phyloP scores from a whole-genome alignment of 495 filamentous ascomycete species.

The Hyaloscypha variabilis region DNA sequence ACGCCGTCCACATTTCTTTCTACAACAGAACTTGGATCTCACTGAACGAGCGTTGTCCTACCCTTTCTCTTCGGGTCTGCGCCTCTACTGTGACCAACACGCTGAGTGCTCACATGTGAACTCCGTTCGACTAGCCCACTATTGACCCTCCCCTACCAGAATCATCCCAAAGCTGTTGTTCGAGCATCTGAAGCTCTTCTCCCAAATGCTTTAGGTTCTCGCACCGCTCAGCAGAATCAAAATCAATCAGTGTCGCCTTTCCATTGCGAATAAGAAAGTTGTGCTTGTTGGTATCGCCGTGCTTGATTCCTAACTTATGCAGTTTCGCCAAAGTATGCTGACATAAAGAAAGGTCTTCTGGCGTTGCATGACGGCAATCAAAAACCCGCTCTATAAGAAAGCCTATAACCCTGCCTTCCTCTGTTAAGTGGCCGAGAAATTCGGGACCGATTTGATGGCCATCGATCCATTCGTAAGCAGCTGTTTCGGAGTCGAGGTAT shows the following conservation, averaged over 20 bases:
- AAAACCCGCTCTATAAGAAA: not conserved
- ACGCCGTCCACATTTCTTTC: too few species aligned
- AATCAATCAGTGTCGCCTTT: slow-evolving; percentile 7
- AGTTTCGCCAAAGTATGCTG: slow-evolving; percentile 2
- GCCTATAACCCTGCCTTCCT: slow-evolving; percentile 9
- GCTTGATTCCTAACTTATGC: slow-evolving; percentile 10
- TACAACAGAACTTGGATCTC: too few species aligned
- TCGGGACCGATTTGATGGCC: slow-evolving; percentile 4
- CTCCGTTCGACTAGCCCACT: too few species aligned
- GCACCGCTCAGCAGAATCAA: not conserved
- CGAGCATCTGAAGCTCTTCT: slow-evolving; percentile 2
- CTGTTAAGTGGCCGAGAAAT: slow-evolving; percentile 3
- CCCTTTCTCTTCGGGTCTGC: too few species aligned
- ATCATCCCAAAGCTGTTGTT: slow-evolving; percentile 1
- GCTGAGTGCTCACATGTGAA: too few species aligned
- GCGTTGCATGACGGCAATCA: slow-evolving; percentile 2
- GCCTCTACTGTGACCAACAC: too few species aligned
- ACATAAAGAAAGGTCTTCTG: not conserved
- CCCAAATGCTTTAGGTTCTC: not conserved
- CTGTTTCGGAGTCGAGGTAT: slow-evolving; percentile 2
- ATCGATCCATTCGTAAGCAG: slow-evolving; percentile 4
- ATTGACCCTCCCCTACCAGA: not conserved
- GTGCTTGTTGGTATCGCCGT: slow-evolving; percentile 8
- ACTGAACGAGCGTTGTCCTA: slow-evolving; percentile 28
- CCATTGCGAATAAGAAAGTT: slow-evolving; percentile 8